Base-by-base conservation (phyloP, 2,329 filamentous ascomycete genomes). In the Rutstroemia sydowiana region DNA sequence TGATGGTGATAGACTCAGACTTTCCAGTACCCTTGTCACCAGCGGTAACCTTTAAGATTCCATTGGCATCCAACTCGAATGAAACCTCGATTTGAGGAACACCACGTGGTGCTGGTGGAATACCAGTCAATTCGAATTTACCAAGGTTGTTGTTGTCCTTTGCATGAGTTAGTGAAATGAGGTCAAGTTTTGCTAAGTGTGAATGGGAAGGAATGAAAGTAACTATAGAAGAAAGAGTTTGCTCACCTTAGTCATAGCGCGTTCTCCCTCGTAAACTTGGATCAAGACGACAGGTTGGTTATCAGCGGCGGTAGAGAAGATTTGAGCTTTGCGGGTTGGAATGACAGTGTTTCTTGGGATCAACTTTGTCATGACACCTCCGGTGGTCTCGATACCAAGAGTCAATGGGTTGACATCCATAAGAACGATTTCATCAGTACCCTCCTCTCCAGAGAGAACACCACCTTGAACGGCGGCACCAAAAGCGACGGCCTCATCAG, bases 1-100 rank as follows among this genome's bases (percentile, higher is more conserved):
- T 89, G 75, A 98, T 98, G 71, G 93, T 98, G 73, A 98, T 98
- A 84, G 98, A 98, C 75, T 93, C 93, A 69, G 81, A 93, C 72
- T 93, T 91, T 68, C 93, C 93, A 31, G 93, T 95, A 64, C 89
- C 92, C 85, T 98, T 98, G 83, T 98, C 93, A 44, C 92, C 96
- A 63, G 93, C 93, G 59, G 92, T 97, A 68, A 97, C 93, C 85
- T 98, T 98, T 62, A 98, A 85, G 72, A 96, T 95, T 85, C 93
- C 93, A 80, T 98, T 98, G 81, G 96, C 93, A 65, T 98, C 93
- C 69, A 98, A 93, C 78, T 98, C 93, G 75, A 98, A 97, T 72
- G 97, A 90, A 64, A 92, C 88, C 77, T 98, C 93, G 42, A 98
- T n/a, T n/a, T n/a, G n/a, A n/a, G n/a, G 87, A 61, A 95, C 91